A percentile compares a stretch with the other conserved stretches of the same genome.
phyloP scores from a whole-genome alignment of 2,329 filamentous ascomycete species.

The Colletotrichum lupini region DNA sequence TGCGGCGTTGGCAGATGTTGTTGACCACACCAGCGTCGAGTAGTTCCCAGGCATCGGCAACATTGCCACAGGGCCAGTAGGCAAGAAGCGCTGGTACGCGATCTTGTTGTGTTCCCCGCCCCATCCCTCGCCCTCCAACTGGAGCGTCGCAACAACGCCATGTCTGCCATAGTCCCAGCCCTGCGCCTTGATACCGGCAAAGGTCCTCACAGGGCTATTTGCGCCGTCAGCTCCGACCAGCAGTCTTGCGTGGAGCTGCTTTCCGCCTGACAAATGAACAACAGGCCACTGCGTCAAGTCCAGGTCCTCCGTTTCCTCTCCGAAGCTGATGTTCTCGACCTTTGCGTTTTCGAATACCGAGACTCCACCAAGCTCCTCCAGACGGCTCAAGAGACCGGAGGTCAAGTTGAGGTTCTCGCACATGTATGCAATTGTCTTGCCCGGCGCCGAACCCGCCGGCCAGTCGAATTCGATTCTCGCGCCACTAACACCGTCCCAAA shows the following conservation, averaged over 20 bases:
- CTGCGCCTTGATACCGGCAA: slow-evolving; percentile 84
- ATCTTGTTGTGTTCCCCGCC: slow-evolving; percentile 70
- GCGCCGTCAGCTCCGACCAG: slow-evolving; percentile 94
- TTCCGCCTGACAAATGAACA: slow-evolving; percentile 76
- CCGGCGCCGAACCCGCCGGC: slow-evolving; percentile 59
- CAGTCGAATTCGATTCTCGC: slow-evolving; percentile 91
- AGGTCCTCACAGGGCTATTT: slow-evolving; percentile 91
- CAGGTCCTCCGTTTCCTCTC: slow-evolving; percentile 73
- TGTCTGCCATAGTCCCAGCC: slow-evolving; percentile 96
- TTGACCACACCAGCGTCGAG: slow-evolving; percentile 94
- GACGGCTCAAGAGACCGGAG: slow-evolving; percentile 76
- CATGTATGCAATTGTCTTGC: slow-evolving; percentile 90
- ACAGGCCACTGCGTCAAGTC: slow-evolving; percentile 92
- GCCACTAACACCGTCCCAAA: slow-evolving; percentile 94
- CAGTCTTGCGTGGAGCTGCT: slow-evolving; percentile 80
- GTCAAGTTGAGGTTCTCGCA: slow-evolving; percentile 93
- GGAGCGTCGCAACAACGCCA: slow-evolving; percentile 89
- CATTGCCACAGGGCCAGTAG: slow-evolving; percentile 90
- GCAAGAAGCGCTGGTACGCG: slow-evolving; percentile 95
- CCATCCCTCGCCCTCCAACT: slow-evolving; percentile 72
- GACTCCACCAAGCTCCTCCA: slow-evolving; percentile 76
- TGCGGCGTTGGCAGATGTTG: slow-evolving; percentile 82
- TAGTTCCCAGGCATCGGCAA: slow-evolving; percentile 86
- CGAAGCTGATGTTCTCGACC: slow-evolving; percentile 83
- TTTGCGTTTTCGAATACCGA: slow-evolving; percentile 80